A percentile compares a stretch with the other conserved stretches of the same genome.
Evolutionary conservation across 805 yeast genomes (phyloP).

Genomic region (Monosporozyma unispora): DNA sequence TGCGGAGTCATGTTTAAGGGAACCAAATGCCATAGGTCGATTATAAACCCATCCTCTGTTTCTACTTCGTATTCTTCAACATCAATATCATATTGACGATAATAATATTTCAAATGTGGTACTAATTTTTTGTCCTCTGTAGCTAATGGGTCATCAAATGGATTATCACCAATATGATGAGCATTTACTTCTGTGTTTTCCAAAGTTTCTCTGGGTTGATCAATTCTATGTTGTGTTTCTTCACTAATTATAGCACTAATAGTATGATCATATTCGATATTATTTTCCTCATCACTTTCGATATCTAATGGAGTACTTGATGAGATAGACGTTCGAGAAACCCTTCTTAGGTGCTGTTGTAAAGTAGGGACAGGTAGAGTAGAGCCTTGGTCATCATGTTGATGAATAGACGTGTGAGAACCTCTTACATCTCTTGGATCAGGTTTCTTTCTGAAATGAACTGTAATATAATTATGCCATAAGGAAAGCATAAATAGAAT

Average conservation of each 20-base stretch:
- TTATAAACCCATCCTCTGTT: constrained; percentile 72
- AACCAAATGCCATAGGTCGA: constrained; percentile 48
- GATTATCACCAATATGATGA: constrained; percentile 13
- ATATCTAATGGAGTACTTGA: constrained; percentile 17
- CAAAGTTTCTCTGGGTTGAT: not conserved
- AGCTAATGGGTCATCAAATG: constrained; percentile 20
- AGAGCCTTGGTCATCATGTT: not conserved
- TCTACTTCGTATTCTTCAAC: constrained; percentile 50
- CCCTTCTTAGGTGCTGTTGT: not conserved
- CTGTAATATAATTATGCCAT: constrained; percentile 24
- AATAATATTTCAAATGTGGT: constrained; percentile 60
- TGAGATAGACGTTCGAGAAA: constrained; percentile 12
- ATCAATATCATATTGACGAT: constrained; percentile 48
- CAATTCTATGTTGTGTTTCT: not conserved
- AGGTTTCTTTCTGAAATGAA: constrained; percentile 16
- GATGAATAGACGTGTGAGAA: constrained; percentile 14
- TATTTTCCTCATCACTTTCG: constrained; percentile 19
- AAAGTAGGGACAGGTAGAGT: not conserved
- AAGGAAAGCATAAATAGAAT: constrained; percentile 23
- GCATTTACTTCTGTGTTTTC: not conserved
- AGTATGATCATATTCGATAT: constrained; percentile 26
- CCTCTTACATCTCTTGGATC: constrained; percentile 27
- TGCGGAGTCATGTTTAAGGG: not conserved
- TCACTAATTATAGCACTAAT: constrained; percentile 10
- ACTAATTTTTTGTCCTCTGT: constrained; percentile 30